Evolutionary conservation across 192 early-diverging fungal genomes (phyloP).

Genomic region (Linnemannia schmuckeri): DNA sequence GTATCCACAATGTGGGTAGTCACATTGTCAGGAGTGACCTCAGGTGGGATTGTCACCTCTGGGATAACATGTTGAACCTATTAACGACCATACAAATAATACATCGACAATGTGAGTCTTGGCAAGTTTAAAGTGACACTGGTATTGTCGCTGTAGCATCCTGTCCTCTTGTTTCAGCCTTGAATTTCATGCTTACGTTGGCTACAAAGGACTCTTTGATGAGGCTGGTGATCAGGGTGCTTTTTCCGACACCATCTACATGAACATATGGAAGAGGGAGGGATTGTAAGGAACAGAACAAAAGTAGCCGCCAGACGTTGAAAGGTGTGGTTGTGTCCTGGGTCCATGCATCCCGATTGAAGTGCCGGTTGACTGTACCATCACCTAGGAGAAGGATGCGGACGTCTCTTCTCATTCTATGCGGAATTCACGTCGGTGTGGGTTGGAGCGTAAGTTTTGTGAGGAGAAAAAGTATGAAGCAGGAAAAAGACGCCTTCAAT

Average conservation of each 20-base stretch:
- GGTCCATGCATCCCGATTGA: not conserved
- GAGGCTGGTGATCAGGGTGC: slow-evolving; percentile 95
- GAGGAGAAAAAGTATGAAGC: not conserved
- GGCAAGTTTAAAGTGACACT: not conserved
- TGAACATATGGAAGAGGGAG: not conserved
- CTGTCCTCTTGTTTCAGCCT: not conserved
- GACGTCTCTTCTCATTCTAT: slow-evolving; percentile 85
- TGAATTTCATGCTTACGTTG: slow-evolving; percentile 72
- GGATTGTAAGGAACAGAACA: not conserved
- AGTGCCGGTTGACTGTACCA: slow-evolving; percentile 62
- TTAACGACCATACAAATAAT: not conserved
- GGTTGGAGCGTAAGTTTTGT: not conserved
- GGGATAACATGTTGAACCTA: slow-evolving; percentile 98
- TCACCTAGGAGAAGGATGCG: slow-evolving; percentile 95
- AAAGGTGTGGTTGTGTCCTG: not conserved
- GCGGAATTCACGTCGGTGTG: not conserved
- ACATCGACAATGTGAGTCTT: not conserved
- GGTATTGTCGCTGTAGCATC: not conserved
- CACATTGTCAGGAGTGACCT: slow-evolving; percentile 96
- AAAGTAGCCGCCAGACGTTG: not conserved
- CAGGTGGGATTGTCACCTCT: slow-evolving; percentile 99
- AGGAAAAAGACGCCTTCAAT: not conserved
- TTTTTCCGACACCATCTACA: slow-evolving; percentile 94
- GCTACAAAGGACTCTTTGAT: slow-evolving; percentile 97
- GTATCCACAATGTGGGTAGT: slow-evolving; percentile 99